A percentile compares a stretch with the other conserved stretches of the same genome.
Conservation (phyloP, 2,329 filamentous ascomycete genomes). For the Cryphonectria parasitica region DNA sequence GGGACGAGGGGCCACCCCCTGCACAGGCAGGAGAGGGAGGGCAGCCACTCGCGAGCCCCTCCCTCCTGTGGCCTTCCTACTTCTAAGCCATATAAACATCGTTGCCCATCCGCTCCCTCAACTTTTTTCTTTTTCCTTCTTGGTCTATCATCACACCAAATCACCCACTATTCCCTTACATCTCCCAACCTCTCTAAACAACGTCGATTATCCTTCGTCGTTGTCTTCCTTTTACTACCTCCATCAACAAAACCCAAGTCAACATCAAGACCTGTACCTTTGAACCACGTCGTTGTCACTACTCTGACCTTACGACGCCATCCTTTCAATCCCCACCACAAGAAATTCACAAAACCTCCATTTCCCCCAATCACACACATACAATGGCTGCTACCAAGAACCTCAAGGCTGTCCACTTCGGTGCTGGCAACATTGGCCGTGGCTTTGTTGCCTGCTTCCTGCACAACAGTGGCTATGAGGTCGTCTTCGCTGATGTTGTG, state of each 20-base stretch:
- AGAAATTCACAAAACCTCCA: background rate
- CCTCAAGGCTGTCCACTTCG: constrained; percentile 79
- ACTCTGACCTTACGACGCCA: background rate
- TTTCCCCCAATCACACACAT: constrained; percentile 17
- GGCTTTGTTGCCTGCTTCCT: constrained; percentile 91
- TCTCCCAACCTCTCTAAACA: background rate
- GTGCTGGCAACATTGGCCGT: constrained; percentile 84
- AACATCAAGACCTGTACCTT: background rate
- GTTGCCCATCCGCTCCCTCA: constrained; percentile 12
- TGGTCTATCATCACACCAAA: constrained; percentile 6
- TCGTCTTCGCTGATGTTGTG: constrained; percentile 95
- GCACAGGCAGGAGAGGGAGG: constrained; percentile 14
- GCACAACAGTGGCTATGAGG: constrained; percentile 92
- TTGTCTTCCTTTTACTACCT: background rate
- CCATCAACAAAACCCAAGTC: background rate
- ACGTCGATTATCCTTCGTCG: background rate
- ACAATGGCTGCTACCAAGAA: constrained; percentile 50
- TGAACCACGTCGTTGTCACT: constrained; percentile 1
- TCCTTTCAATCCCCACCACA: background rate
- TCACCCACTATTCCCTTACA: background rate
- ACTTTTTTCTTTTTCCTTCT: background rate
- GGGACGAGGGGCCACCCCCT: constrained; percentile 22
- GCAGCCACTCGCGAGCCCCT: constrained; percentile 28
- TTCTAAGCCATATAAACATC: constrained; percentile 25
- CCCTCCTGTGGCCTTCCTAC: background rate